Evolutionary conservation across 2,329 filamentous ascomycete genomes (phyloP).

Genomic region (Cladophialophora exuberans): DNA sequence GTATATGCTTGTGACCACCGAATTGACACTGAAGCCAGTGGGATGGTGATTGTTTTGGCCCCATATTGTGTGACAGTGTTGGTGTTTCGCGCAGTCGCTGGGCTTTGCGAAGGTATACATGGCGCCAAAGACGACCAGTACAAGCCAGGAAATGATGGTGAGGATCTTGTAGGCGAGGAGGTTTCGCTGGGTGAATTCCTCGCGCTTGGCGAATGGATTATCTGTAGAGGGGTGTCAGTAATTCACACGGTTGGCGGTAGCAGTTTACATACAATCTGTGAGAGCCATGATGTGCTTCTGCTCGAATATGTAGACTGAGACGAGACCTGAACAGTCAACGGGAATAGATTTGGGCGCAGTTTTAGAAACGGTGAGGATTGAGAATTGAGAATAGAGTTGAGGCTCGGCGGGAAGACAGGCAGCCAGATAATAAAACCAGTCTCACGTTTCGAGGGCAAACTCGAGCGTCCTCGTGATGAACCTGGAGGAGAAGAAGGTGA

Average conservation of each 20-base stretch:
- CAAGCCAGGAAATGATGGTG: slow-evolving; percentile 72
- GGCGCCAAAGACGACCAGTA: slow-evolving; percentile 71
- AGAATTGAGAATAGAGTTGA: no score
- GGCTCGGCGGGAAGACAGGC: no score
- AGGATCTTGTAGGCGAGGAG: slow-evolving; percentile 76
- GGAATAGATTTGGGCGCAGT: no score
- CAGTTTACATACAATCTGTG: slow-evolving; percentile 20
- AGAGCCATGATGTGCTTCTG: slow-evolving; percentile 18
- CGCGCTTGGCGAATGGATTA: slow-evolving; percentile 76
- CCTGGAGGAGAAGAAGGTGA: neutral
- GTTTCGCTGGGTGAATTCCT: slow-evolving; percentile 63
- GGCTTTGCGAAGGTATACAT: slow-evolving; percentile 73
- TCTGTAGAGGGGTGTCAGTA: slow-evolving; percentile 48
- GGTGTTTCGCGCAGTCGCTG: slow-evolving; percentile 59
- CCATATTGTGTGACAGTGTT: slow-evolving; percentile 70
- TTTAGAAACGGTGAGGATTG: no score
- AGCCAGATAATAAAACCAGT: no score
- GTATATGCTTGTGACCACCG: slow-evolving; percentile 68
- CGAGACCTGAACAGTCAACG: no score
- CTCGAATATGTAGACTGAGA: no score
- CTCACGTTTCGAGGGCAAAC: no score
- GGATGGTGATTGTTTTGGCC: slow-evolving; percentile 67
- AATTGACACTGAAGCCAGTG: slow-evolving; percentile 77
- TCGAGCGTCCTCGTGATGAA: no score
- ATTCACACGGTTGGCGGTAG: neutral